Evolutionary conservation across 208 protist species (phyloP), one percentile per base, ranked within the genome.

Genomic region (Leishmania arabica): DNA sequence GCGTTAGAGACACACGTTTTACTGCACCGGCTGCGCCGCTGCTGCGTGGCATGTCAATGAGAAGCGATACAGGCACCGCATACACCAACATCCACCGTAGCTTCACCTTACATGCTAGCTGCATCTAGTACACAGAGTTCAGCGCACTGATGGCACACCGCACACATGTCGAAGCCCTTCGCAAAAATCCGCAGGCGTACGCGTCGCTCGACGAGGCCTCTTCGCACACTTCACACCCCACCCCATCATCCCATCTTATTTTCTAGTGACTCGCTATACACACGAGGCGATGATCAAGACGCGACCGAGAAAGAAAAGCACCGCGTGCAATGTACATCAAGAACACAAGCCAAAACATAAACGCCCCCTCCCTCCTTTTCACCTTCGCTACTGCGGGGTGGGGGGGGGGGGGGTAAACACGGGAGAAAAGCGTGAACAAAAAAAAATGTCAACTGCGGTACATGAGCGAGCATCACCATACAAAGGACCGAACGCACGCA

Each of bases 301-400:
- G 40, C 37, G 65, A 42, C 77, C 34, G 37, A 74, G 54, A 74
- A n/a, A 82, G 53, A 49, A 21, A 24, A 81, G 62, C 34, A 58
- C 31, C 47, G 7, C 31, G n/a, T 42, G 51, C 45, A 60, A n/a
- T 71, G 58, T 74, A 74, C 70, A 77, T 66, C 53, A 62, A 70
- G 49, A 65, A 65, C 31, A 65, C 65, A 86, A 86, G 37, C 13
- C 24, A 77, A 53, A 53, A 65, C 62, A 62, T 45, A 53, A 1
- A 27, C 40, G 51, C 9, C 15, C 15, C 9, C 15, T 15, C 51
- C 51, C 17, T 21, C 51, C 15, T 15, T 3, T 53, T 54, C 51
- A 21, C 51, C 51, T 54, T 4, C 11, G 45, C 11, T 31, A 51
- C 45, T 62, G 54, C 45, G 53, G 7, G n/a, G 34, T 0, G 11